These are phyloP conservation scores for Fagus crenata DNA, from an alignment of 306 rosid species.

Conservation along the genomic window DNA sequence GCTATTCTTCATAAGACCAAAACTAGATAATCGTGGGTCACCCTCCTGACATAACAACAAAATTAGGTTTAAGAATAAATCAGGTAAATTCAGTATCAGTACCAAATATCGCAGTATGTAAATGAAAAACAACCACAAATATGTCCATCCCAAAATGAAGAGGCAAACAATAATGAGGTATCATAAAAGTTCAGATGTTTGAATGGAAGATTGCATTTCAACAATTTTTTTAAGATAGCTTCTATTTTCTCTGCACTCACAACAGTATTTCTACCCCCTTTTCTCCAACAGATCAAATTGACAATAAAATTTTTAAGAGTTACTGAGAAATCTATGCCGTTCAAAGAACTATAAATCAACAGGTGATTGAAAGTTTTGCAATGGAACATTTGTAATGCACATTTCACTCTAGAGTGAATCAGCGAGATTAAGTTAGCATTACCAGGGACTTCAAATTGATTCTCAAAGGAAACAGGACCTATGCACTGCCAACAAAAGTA, in stretches of 20 bases:
- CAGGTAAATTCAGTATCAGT: not conserved
- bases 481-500: not conserved
- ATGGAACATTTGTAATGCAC: too few species aligned
- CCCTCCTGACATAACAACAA: constrained; percentile 67
- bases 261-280: not conserved
- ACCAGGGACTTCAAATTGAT: too few species aligned
- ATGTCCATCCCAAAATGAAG: not conserved
- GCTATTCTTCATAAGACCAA: constrained; percentile 94
- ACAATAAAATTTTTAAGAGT: not conserved
- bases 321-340: not conserved
- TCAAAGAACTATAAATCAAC: not conserved
- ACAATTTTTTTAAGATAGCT: not conserved
- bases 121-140: not conserved
- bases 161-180: constrained; percentile 2
- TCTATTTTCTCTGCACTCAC: not conserved
- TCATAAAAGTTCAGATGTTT: not conserved
- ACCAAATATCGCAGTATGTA: not conserved
- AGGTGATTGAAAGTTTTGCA: not conserved
- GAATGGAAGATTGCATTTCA: not conserved
- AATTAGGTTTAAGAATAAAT: not conserved
- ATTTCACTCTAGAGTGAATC: not conserved
- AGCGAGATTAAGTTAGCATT: not conserved
- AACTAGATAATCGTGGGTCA: constrained; percentile 91
- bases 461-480: too few species aligned
- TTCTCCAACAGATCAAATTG: not conserved